Base-by-base conservation (phyloP, 176 grass and related monocot genomes). In the bread wheat (Triticum aestivum) region DNA sequence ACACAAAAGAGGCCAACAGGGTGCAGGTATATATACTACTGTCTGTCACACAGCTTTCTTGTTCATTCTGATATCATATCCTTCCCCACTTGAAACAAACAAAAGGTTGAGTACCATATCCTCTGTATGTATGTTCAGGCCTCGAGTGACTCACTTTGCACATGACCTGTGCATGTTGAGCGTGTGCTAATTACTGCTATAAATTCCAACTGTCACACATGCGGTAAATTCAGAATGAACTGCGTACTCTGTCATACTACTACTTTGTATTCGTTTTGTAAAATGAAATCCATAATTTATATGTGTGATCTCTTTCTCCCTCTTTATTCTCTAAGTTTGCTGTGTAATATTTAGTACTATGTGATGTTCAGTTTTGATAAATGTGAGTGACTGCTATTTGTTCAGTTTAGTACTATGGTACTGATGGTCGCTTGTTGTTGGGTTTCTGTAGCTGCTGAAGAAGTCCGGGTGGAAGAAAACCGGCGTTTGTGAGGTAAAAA, bases 1-100 rank as follows among this genome's bases (percentile, higher is more conserved):
- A 94, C 62, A 93, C 93, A 11, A 98, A 89, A 79, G 84, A 92
- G 83, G 93, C 93, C 17, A 98, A 94, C 77, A 85, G 86, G 59
- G 93, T 92, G 66, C 96, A 98, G 93, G 91, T 98, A 18, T 49
- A 5, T 33, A 11, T n/a, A 90, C 21, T 8, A 56, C 52, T 20
- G 5, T 56, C 54, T 58, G 54, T 21, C 54, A 59, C 70, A 81
- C 18, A 3, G 5, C n/a, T 83, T 82, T 74, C 20, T 14, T 73
- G 52, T 79, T 59, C 41, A 44, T 20, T 26, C 21, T 21, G 18
- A 59, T 59, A 59, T 0, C 54, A 59, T 59, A 59, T 59, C 18
- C 18, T 59, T 21, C 2, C 54, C 54, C 51, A 54, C 51, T 54
- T 54, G 0, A 52, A 52, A 20, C 54, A 59, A 59, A 42, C 18